Base-by-base conservation (phyloP, 805 yeast genomes). In the Clavispora santaluciae region DNA sequence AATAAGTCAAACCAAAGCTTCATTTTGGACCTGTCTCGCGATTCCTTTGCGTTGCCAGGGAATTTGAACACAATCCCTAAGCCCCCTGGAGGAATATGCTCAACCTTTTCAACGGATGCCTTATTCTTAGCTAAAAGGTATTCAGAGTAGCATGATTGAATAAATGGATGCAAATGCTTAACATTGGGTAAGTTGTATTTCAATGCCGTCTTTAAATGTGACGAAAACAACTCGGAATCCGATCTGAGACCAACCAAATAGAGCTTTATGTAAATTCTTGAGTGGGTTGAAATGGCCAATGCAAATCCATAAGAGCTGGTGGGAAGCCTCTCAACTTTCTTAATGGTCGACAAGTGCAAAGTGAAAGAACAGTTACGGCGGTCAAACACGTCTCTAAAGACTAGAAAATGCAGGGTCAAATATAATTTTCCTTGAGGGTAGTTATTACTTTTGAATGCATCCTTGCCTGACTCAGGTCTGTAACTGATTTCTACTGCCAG, bases 1-100 rank as follows among this genome's bases (percentile, higher is more conserved):
- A 90, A 85, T 54, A 86, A 84, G 55, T 91, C 97, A 56, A 86
- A 88, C 99, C 99, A 93, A 40, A 89, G 68, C 52, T 91, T 82
- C 76, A 91, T 78, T 50, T 90, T 91, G 5, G 89, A 72, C 51
- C 86, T 83, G 56, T 91, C 97, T 40, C 87, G 78, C 38, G 79
- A 66, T 44, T 80, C 81, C 44, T 75, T 76, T 3, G 95, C 76
- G 57, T 87, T 88, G 0, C 99, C 99, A 0, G 99, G 99, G 58
- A 82, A 93, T 49, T 86, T 83, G 64, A 81, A 91, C 10, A 65
- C 64, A 55, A 84, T 76, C 0, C 99, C 99, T 18, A 93, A 68
- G 0, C 99, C 99, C 18, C 95, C 95, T 7, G 70, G 65, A 0
- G 95, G 89, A 0, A 88, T 78, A 4, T 57, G 57, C 1, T 72